phyloP scores from a whole-genome alignment of 306 rosid genomes.

The Cicer bijugum region DNA sequence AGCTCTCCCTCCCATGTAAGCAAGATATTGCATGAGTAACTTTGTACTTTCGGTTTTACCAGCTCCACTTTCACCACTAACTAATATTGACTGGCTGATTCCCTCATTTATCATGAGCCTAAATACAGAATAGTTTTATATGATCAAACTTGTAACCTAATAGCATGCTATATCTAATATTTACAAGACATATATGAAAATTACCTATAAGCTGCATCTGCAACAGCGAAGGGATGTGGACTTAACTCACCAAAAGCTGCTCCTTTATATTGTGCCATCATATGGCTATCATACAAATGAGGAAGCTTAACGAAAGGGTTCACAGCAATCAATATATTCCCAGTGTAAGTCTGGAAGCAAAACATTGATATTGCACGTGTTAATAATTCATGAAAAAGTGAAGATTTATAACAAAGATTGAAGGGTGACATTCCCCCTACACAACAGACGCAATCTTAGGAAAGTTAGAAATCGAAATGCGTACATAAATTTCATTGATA shows the following conservation, averaged over 20 bases:
- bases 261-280: slow-evolving; percentile 99
- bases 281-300: slow-evolving; percentile 94
- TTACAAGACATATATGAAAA: slow-evolving; percentile 33
- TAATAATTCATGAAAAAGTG: slow-evolving; percentile 33
- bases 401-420: slow-evolving; percentile 1
- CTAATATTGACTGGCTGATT: slow-evolving; percentile 93
- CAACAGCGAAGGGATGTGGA: slow-evolving; percentile 99
- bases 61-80: slow-evolving; percentile 99
- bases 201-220: slow-evolving; percentile 96
- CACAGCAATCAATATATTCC: slow-evolving; percentile 96
- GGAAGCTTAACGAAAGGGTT: slow-evolving; percentile 92
- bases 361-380: slow-evolving; percentile 26
- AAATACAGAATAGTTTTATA: slow-evolving; percentile 47
- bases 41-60: slow-evolving; percentile 99
- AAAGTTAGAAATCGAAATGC: slow-evolving; percentile 45
- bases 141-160: slow-evolving; percentile 39
- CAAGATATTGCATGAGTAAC: slow-evolving; percentile 96
- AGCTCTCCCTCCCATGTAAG: slow-evolving; percentile 98
- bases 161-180: not conserved
- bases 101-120: slow-evolving; percentile 97
- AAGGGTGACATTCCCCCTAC: slow-evolving; percentile 12
- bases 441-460: slow-evolving; percentile 9
- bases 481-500: slow-evolving; percentile 93
- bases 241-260: slow-evolving; percentile 96
- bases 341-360: slow-evolving; percentile 88